Percentiles rank a stretch among this genome's conserved stretches.
Conservation (phyloP, 2,329 filamentous ascomycete genomes). For the Anisogramma anomala region DNA sequence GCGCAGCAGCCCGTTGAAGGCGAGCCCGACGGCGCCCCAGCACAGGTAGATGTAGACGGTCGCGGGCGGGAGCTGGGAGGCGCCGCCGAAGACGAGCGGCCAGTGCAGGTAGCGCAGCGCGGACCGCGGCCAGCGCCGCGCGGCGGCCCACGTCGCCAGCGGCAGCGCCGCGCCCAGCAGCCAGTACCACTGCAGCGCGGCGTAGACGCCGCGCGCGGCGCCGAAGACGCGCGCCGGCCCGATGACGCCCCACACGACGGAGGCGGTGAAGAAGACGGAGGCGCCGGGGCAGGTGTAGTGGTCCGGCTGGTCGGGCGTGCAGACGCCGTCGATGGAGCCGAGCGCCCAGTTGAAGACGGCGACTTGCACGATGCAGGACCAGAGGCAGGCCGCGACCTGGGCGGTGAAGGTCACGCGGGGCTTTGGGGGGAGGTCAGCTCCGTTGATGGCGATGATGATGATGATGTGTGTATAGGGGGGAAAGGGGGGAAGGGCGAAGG, state of each 20-base stretch:
- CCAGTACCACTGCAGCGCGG: slow-evolving; percentile 21
- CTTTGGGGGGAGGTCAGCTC: slow-evolving; percentile 16
- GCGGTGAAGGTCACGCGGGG: slow-evolving; percentile 24
- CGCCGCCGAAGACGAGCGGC: slow-evolving; percentile 24
- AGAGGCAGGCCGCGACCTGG: slow-evolving; percentile 11
- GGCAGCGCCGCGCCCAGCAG: slow-evolving; percentile 20
- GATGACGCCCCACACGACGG: slow-evolving; percentile 27
- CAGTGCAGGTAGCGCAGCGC: slow-evolving; percentile 20
- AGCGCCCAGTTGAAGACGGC: slow-evolving; percentile 31
- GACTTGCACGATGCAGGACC: slow-evolving; percentile 31
- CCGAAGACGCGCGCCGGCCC: slow-evolving; percentile 25
- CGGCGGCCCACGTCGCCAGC: slow-evolving; percentile 18
- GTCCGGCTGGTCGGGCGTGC: slow-evolving; percentile 20
- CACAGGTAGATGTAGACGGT: slow-evolving; percentile 38
- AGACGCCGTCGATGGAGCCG: slow-evolving; percentile 34
- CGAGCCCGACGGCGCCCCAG: slow-evolving; percentile 34
- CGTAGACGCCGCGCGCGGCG: slow-evolving; percentile 22
- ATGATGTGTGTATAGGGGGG: no score
- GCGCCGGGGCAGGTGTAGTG: slow-evolving; percentile 25
- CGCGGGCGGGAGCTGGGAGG: slow-evolving; percentile 24
- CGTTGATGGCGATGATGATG: no score
- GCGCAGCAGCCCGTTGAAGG: slow-evolving; percentile 40
- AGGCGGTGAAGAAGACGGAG: slow-evolving; percentile 27
- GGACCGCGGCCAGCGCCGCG: slow-evolving; percentile 16
- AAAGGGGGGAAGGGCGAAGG: no score